phyloP scores from a whole-genome alignment of 2,329 filamentous ascomycete species.

The Colletotrichum sp. region DNA sequence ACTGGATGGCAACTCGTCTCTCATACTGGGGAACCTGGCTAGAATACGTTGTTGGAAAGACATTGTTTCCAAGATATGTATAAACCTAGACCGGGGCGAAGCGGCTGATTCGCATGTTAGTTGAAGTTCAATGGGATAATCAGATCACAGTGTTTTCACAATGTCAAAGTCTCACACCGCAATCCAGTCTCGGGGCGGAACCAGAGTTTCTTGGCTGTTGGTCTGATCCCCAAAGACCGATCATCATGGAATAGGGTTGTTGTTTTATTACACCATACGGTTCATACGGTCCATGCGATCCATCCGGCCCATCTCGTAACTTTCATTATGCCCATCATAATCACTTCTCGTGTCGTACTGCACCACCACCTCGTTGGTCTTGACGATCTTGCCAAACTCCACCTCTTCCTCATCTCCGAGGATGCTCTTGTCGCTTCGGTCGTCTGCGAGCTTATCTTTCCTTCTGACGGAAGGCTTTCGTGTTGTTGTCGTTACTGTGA shows the following conservation, averaged over 20 bases:
- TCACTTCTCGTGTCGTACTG: conserved; percentile 17
- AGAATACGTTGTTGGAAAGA: neutral
- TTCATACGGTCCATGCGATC: conserved; percentile 10
- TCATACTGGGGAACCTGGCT: neutral
- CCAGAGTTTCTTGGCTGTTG: neutral
- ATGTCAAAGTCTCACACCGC: neutral
- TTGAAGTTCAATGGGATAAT: neutral
- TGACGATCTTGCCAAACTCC: conserved; percentile 23
- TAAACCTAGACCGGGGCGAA: neutral
- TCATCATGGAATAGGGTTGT: neutral
- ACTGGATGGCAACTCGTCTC: neutral
- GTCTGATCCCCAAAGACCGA: neutral
- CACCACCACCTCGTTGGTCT: conserved; percentile 23
- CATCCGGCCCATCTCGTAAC: conserved; percentile 8
- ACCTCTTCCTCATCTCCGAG: neutral
- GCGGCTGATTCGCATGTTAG: neutral
- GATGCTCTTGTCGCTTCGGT: conserved; percentile 19
- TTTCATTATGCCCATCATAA: neutral
- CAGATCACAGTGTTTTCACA: neutral
- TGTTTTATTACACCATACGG: conserved; percentile 5
- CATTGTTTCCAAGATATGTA: neutral
- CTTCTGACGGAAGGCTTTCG: neutral
- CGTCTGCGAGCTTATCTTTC: conserved; percentile 16
- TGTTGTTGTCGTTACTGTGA: neutral
- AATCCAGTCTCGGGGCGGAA: neutral